Base-by-base conservation (phyloP, 768 basidiomycete genomes). In the Sistotremastrum suecicum region DNA sequence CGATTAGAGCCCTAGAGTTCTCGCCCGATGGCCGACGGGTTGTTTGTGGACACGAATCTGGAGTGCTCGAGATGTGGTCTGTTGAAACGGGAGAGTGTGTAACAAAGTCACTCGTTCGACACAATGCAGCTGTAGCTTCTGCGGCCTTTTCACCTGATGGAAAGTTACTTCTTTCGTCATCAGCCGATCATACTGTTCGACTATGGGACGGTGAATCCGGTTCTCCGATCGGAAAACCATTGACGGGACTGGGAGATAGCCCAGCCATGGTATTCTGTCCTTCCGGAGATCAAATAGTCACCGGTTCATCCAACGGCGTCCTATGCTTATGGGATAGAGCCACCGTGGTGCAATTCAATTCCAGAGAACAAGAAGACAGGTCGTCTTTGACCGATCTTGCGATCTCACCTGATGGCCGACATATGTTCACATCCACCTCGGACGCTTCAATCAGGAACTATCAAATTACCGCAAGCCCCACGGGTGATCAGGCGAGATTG, bases 311-410 rank as follows among this genome's bases (percentile, higher is more conserved):
- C 36, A 20, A 44, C 28, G 10, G 38, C 38, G 40, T 8, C 7
- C 34, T 48, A 10, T 35, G 47, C 6, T 28, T 48, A 4, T 48
- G 47, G 47, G 42, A 48, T 43, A 34, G 30, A 32, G 31, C 32
- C 7, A 32, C 31, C 6, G 42, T 30, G 5, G 20, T 20, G 31
- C 20, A 8, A n/a, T 20, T 32, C 42, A 7, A 9, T 43, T 8
- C 31, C 32, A 29, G 42, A 34, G 7, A 30, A 43, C 20, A 29
- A 7, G 7, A 7, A 30, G 12, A 7, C 7, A 7, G 42, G 32
- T 34, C 32, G 5, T 20, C 20, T 20, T 20, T 20, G 20, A 20
- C 20, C 8, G 32, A 7, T 20, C 31, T 29, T n/a, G 28, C 28
- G n/a, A 32, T 43, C 42, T 43, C 42, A 7, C 42, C 42, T 20